Evolutionary conservation across 2,329 filamentous ascomycete genomes (phyloP).

Genomic region (Aspergillus fischeri): DNA sequence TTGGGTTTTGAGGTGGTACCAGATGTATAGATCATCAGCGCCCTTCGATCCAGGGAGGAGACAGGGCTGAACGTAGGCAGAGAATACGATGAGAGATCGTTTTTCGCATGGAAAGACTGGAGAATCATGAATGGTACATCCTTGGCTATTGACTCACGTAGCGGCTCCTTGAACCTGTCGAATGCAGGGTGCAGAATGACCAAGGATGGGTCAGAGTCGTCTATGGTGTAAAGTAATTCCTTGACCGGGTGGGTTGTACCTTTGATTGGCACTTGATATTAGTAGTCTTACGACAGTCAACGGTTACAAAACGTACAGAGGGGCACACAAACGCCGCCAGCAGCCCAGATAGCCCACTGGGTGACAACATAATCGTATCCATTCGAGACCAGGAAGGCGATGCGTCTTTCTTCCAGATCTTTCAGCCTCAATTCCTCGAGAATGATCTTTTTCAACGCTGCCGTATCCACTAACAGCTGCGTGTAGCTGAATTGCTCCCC

Average conservation of each 20-base stretch:
- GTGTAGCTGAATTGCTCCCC: slow-evolving; percentile 37
- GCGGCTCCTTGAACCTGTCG: slow-evolving; percentile 26
- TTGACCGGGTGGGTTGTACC: slow-evolving; percentile 41
- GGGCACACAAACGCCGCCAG: slow-evolving; percentile 42
- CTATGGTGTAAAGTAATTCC: slow-evolving; percentile 40
- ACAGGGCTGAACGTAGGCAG: slow-evolving; percentile 31
- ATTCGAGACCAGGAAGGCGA: slow-evolving; percentile 38
- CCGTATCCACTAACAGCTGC: slow-evolving; percentile 39
- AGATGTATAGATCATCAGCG: slow-evolving; percentile 42
- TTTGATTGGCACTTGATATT: slow-evolving; percentile 7
- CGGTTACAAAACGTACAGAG: slow-evolving; percentile 31
- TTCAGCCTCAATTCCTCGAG: slow-evolving; percentile 27
- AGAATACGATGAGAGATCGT: slow-evolving; percentile 19
- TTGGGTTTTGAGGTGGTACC: slow-evolving; percentile 42
- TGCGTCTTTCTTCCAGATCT: slow-evolving; percentile 36
- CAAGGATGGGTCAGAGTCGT: slow-evolving; percentile 40
- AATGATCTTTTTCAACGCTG: slow-evolving; percentile 33
- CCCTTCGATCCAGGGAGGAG: slow-evolving; percentile 28
- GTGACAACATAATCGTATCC: slow-evolving; percentile 42
- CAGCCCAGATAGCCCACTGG: slow-evolving; percentile 44
- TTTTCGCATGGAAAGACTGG: slow-evolving; percentile 11
- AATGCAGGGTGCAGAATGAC: slow-evolving; percentile 40
- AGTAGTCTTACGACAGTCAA: slow-evolving; percentile 1
- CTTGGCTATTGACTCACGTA: slow-evolving; percentile 27
- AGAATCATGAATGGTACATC: slow-evolving; percentile 31